Conservation (phyloP, 2,329 filamentous ascomycete species). For the Neofusicoccum sp. region DNA sequence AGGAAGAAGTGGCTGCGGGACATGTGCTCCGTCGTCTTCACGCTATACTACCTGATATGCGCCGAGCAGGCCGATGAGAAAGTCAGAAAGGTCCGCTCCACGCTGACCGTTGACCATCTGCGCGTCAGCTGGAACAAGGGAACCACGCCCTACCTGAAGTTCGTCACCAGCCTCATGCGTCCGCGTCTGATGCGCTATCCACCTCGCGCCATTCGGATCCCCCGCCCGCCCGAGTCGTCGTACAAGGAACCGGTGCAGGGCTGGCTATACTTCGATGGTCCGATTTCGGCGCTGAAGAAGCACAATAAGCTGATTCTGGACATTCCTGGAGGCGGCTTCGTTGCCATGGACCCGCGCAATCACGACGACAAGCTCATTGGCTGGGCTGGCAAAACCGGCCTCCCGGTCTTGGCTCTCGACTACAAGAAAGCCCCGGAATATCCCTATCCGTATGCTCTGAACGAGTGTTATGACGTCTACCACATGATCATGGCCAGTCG, state of each 20-base stretch:
- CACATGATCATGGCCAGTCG: constrained; percentile 67
- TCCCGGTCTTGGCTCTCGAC: constrained; percentile 88
- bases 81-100: constrained; percentile 82
- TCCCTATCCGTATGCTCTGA: constrained; percentile 80
- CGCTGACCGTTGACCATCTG: constrained; percentile 85
- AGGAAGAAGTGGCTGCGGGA: constrained; percentile 77
- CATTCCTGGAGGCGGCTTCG: constrained; percentile 90
- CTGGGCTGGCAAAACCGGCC: constrained; percentile 83
- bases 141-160: constrained; percentile 78
- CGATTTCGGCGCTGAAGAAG: constrained; percentile 70
- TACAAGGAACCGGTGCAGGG: constrained; percentile 80
- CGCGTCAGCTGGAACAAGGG: constrained; percentile 95
- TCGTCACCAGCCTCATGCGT: constrained; percentile 69
- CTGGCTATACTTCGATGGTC: constrained; percentile 94
- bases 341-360: constrained; percentile 92
- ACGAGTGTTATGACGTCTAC: constrained; percentile 87
- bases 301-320: constrained; percentile 81
- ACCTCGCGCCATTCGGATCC: constrained; percentile 79
- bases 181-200: constrained; percentile 78
- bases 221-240: constrained; percentile 72
- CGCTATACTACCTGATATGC: constrained; percentile 85
- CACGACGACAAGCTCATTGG: constrained; percentile 92
- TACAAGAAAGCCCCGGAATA: constrained; percentile 85
- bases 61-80: constrained; percentile 96
- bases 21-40: constrained; percentile 78